phyloP scores from a whole-genome alignment of 2,329 filamentous ascomycete genomes.

The Claviceps maximensis region DNA sequence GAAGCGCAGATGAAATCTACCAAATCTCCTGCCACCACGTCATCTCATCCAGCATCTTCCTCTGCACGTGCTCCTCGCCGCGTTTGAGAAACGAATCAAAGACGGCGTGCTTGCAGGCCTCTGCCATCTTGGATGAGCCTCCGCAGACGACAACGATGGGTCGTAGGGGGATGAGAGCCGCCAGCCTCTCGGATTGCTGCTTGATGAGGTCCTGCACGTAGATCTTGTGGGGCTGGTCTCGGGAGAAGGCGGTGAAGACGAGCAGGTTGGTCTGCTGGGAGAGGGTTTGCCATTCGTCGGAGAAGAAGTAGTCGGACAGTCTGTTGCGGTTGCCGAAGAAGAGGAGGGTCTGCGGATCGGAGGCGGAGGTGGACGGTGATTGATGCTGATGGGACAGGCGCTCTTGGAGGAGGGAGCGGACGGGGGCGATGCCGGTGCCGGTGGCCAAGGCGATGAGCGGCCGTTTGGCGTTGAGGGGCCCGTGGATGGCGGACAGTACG shows the following conservation, averaged over 20 bases:
- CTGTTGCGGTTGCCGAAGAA: constrained; percentile 77
- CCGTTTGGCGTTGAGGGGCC: constrained; percentile 21
- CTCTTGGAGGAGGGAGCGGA: constrained; percentile 69
- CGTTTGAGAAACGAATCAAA: constrained; percentile 33
- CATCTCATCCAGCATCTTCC: constrained; percentile 21
- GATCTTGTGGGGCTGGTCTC: constrained; percentile 33
- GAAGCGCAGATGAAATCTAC: constrained; percentile 24
- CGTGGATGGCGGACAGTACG: constrained; percentile 29
- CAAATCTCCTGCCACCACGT: constrained; percentile 48
- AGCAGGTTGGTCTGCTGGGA: constrained; percentile 10
- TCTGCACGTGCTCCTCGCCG: constrained; percentile 24
- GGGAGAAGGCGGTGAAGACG: constrained; percentile 34
- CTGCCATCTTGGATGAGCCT: constrained; percentile 44
- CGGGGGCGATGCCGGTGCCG: constrained; percentile 76
- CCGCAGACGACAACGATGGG: constrained; percentile 42
- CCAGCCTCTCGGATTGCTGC: constrained; percentile 23
- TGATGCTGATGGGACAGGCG: constrained; percentile 27
- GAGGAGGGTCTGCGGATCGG: constrained; percentile 37
- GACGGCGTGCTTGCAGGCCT: constrained; percentile 38
- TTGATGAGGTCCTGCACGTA: constrained; percentile 44
- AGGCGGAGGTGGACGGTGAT: background rate
- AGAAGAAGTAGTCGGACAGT: constrained; percentile 68
- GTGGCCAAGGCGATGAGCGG: constrained; percentile 71
- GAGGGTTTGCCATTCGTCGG: constrained; percentile 51
- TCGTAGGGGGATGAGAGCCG: constrained; percentile 20